Base-by-base conservation (phyloP, 257 asterid species). In the Solanum raphanifolium region DNA sequence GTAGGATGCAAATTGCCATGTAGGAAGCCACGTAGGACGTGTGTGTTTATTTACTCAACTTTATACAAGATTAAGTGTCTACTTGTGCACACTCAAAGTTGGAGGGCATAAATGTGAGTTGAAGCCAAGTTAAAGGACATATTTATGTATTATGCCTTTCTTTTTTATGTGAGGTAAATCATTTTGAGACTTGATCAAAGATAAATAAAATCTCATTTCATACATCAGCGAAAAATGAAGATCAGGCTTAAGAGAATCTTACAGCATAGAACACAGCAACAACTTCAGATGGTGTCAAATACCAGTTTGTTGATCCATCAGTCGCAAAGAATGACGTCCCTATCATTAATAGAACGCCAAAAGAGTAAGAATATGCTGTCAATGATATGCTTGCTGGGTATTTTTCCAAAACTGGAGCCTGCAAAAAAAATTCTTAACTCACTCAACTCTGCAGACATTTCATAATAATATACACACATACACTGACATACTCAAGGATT, bases 341-440 rank as follows among this genome's bases (percentile, higher is more conserved):
- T 86, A 92, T 95, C 98, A 97, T 93, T 65, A 95, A 92, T 13
- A 93, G 69, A 86, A 92, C 94, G 52, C 99, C 99, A 83, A 94
- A 96, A 74, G 89, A 88, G 92, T 95, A 95, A 73, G 99, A 93
- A 91, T 90, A 97, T 21, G 99, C 98, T 38, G 99, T 97, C 92
- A 96, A 91, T 55, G 99, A 95, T 91, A 97, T 92, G 88, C 94
- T 93, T 83, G 99, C 98, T 65, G 99, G 99, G 91, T 96, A 97
- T 87, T 93, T 94, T 38, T 93, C 95, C 88, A 97, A 89, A 87
- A 97, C 90, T 84, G 98, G 98, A 87, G 99, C 99, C 99, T 96
- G 95, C 85, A 81, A 88, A 90, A 60, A 58, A 60, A 21, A 73
- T 88, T 55, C 78, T 75, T 86, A 10, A 89, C 25, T 46, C 66